Percentiles rank a stretch among this genome's conserved stretches.
phyloP scores from a whole-genome alignment of 2,329 filamentous ascomycete species.

The Microascus cirrosus region DNA sequence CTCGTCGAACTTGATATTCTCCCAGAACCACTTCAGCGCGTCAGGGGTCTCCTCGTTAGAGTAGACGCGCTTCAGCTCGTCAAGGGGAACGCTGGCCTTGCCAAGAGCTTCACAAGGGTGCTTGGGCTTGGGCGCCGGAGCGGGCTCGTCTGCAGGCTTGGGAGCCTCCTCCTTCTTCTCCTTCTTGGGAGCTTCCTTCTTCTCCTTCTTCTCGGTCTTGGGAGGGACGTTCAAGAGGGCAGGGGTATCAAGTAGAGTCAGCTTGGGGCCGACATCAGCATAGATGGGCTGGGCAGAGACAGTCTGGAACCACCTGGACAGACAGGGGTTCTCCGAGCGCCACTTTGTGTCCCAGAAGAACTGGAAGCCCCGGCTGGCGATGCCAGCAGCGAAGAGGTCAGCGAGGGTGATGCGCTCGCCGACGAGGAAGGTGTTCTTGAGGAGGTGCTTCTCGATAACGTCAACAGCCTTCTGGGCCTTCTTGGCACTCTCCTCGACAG shows the following conservation, averaged over 20 bases:
- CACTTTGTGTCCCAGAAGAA: constrained; percentile 89
- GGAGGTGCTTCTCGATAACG: constrained; percentile 77
- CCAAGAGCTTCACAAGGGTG: constrained; percentile 84
- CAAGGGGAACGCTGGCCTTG: constrained; percentile 69
- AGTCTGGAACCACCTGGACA: constrained; percentile 90
- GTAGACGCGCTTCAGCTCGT: constrained; percentile 99
- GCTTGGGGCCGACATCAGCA: constrained; percentile 64
- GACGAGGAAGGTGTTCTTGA: constrained; percentile 91
- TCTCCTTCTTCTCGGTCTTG: constrained; percentile 33
- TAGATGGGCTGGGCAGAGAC: constrained; percentile 88
- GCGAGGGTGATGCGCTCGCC: constrained; percentile 96
- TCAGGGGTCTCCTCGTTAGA: constrained; percentile 85
- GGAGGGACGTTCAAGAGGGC: constrained; percentile 58
- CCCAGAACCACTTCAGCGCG: constrained; percentile 96
- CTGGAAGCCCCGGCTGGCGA: constrained; percentile 82
- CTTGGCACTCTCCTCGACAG: constrained; percentile 70
- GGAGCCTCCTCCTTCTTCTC: constrained; percentile 52
- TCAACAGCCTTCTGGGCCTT: constrained; percentile 54
- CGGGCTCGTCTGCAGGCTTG: constrained; percentile 40
- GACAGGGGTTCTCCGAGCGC: constrained; percentile 72
- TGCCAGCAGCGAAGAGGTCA: constrained; percentile 73
- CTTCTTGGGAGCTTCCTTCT: constrained; percentile 17
- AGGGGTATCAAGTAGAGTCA: constrained; percentile 72
- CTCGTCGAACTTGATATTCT: constrained; percentile 86
- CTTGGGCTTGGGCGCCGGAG: constrained; percentile 76